These are phyloP conservation scores for Hypoxylon intermedium DNA, from an alignment of 495 filamentous ascomycete species.

Conservation along the genomic window DNA sequence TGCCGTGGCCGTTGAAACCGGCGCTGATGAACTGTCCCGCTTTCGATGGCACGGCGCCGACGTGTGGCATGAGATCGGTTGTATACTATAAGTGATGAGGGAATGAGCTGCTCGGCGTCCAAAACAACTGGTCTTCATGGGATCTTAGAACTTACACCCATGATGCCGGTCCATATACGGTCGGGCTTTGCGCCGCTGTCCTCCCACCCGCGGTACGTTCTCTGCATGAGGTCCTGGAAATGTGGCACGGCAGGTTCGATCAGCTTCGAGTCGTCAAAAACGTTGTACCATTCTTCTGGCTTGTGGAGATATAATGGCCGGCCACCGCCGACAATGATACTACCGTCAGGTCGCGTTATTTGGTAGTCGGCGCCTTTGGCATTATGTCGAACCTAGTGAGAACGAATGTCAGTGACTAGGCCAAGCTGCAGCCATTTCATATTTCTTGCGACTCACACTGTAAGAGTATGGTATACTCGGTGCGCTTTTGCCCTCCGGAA, in stretches of 20 bases:
- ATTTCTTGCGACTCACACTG: background rate
- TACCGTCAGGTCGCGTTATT: constrained; percentile 30
- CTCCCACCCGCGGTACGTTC: constrained; percentile 52
- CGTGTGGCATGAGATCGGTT: constrained; percentile 11
- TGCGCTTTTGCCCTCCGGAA: background rate
- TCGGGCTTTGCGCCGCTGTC: constrained; percentile 49
- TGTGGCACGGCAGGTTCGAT: constrained; percentile 49
- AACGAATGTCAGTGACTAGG: background rate
- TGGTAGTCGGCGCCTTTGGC: constrained; percentile 8
- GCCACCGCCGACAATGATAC: constrained; percentile 50
- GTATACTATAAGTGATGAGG: background rate
- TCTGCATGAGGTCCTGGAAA: constrained; percentile 59
- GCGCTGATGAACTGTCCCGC: constrained; percentile 32
- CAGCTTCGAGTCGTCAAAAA: constrained; percentile 51
- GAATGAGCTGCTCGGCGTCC: background rate
- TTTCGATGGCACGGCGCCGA: constrained; percentile 28
- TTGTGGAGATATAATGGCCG: constrained; percentile 44
- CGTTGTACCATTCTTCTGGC: constrained; percentile 51
- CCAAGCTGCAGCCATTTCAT: background rate
- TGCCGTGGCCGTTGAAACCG: constrained; percentile 42
- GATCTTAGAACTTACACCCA: background rate
- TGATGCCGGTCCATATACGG: constrained; percentile 50
- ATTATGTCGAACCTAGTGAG: background rate
- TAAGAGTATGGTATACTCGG: background rate
- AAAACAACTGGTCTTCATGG: background rate